Percentiles rank a stretch among this genome's conserved stretches.
Evolutionary conservation across 2,329 filamentous ascomycete genomes (phyloP).

Genomic region (Beauveria brongniartii): DNA sequence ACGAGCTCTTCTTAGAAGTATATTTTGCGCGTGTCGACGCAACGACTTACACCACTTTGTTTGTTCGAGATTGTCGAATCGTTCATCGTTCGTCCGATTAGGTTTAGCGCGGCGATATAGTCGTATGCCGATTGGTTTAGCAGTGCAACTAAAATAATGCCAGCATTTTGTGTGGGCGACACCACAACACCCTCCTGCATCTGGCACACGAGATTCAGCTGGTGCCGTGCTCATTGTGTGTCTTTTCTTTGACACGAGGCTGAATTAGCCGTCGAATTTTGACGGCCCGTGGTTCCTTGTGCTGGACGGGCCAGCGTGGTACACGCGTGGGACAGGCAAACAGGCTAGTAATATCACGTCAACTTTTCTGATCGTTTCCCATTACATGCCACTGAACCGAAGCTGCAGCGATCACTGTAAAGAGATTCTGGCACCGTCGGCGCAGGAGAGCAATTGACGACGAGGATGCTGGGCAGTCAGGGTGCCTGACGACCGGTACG

Average conservation of each 20-base stretch:
- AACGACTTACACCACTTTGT: neutral
- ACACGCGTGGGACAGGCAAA: neutral
- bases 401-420: neutral
- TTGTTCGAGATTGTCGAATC: neutral
- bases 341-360: neutral
- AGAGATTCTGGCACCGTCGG: neutral
- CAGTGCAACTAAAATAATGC: neutral
- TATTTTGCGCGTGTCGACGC: neutral
- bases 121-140: neutral
- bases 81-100: constrained; percentile 2
- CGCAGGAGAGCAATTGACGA: neutral
- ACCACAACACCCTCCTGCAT: neutral
- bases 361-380: neutral
- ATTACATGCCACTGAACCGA: neutral
- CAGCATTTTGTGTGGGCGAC: neutral
- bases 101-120: constrained; percentile 3
- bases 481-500: neutral
- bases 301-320: neutral
- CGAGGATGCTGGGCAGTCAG: neutral
- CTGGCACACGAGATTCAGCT: neutral
- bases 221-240: neutral
- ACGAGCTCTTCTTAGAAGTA: neutral
- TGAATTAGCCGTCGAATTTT: neutral
- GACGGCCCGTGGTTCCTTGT: neutral
- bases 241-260: neutral